These are phyloP conservation scores for Mucor indicus DNA, from an alignment of 371 early-diverging fungal species.

Conservation along the genomic window DNA sequence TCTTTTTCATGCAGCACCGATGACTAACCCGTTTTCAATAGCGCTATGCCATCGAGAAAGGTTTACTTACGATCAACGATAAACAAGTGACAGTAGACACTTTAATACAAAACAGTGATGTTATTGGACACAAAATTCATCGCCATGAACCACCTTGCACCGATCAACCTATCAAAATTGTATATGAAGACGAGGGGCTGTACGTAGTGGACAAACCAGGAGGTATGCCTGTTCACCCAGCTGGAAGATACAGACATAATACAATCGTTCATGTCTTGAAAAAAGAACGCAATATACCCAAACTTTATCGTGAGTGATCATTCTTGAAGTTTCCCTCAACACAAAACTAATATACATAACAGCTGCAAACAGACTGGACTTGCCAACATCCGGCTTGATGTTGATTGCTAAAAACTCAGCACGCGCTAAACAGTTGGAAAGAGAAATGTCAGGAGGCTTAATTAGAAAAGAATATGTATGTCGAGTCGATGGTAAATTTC, in stretches of 20 bases:
- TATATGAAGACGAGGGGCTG: constrained; percentile 62
- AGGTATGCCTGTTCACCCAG: constrained; percentile 86
- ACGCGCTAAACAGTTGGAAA: constrained; percentile 65
- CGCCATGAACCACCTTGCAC: constrained; percentile 94
- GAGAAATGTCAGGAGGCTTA: constrained; percentile 60
- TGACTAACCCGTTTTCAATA: constrained; percentile 27
- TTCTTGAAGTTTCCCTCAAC: too few species aligned
- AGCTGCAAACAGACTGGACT: constrained; percentile 89
- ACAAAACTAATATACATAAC: too few species aligned
- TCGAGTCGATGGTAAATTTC: constrained; percentile 87
- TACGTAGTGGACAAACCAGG: constrained; percentile 90
- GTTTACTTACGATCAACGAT: constrained; percentile 80
- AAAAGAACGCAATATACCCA: constrained; percentile 58
- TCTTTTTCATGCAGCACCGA: too few species aligned
- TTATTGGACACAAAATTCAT: constrained; percentile 82
- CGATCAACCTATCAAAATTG: constrained; percentile 56
- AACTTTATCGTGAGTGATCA: constrained; percentile 68
- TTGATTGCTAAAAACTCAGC: constrained; percentile 68
- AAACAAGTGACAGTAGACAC: constrained; percentile 49
- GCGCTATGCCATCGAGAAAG: constrained; percentile 74
- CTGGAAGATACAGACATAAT: constrained; percentile 79
- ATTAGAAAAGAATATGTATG: constrained; percentile 88
- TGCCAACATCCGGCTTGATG: constrained; percentile 90
- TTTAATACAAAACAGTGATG: constrained; percentile 67
- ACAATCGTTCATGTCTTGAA: constrained; percentile 78